Percentiles rank a stretch among this genome's conserved stretches.
Evolutionary conservation across 805 yeast species (phyloP).

Genomic region (Lachancea mirantina): DNA sequence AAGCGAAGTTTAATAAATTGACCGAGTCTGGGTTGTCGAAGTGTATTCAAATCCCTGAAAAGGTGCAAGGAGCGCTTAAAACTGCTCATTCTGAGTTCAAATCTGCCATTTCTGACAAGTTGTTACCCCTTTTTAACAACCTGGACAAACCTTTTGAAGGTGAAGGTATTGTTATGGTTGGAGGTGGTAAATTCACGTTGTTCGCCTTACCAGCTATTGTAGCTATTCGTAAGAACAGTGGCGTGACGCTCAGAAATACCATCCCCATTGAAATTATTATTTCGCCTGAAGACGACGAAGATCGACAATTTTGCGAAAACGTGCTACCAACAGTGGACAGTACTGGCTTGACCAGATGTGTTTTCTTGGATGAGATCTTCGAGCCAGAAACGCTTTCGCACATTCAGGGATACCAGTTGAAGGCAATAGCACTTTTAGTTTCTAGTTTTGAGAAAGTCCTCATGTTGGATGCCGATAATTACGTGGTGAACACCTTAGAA

Average conservation of each 20-base stretch:
- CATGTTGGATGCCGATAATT: conserved; percentile 68
- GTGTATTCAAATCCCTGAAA: conserved; percentile 20
- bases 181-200: conserved; percentile 76
- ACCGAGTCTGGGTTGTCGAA: conserved; percentile 17
- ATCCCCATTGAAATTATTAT: conserved; percentile 74
- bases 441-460: conserved; percentile 69
- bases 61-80: conserved; percentile 14
- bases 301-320: conserved; percentile 49
- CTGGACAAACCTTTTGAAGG: conserved; percentile 32
- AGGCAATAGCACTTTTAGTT: conserved; percentile 60
- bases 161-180: conserved; percentile 49
- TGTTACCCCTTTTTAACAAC: conserved; percentile 14
- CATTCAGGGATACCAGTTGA: conserved; percentile 60
- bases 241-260: conserved; percentile 35
- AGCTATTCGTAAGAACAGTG: conserved; percentile 44
- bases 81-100: conserved; percentile 17
- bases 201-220: conserved; percentile 58
- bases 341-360: conserved; percentile 40
- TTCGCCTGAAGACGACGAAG: conserved; percentile 56
- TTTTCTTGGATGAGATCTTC: conserved; percentile 52
- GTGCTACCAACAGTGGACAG: conserved; percentile 49
- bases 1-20: conserved; percentile 16
- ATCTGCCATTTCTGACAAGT: conserved; percentile 9
- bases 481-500: conserved; percentile 62
- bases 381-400: conserved; percentile 38